Conservation (phyloP, 2,329 filamentous ascomycete species). For the Penicillium brevicompactum region DNA sequence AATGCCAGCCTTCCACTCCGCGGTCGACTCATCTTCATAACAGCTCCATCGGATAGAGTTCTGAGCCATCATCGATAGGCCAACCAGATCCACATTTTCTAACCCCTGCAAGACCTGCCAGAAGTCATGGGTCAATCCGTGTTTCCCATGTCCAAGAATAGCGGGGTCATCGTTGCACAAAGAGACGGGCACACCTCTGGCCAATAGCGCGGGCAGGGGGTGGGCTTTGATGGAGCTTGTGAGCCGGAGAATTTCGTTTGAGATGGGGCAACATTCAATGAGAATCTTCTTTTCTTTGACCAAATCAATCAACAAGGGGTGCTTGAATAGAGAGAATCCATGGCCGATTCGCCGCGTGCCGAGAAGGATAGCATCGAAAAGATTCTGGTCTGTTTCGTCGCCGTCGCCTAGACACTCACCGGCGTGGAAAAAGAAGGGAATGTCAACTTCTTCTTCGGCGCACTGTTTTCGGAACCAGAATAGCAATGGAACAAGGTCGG, state of each 20-base stretch:
- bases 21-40: conserved; percentile 74
- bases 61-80: conserved; percentile 82
- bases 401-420: conserved; percentile 85
- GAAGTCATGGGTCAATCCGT: conserved; percentile 87
- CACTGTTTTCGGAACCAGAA: conserved; percentile 95
- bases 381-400: conserved; percentile 74
- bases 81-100: conserved; percentile 86
- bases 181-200: conserved; percentile 79
- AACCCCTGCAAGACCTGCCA: conserved; percentile 92
- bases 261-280: conserved; percentile 87
- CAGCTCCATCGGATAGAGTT: conserved; percentile 90
- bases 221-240: conserved; percentile 76
- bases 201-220: conserved; percentile 78
- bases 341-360: conserved; percentile 89
- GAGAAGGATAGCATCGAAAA: conserved; percentile 86
- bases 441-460: conserved; percentile 71
- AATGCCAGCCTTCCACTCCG: conserved; percentile 73
- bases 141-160: conserved; percentile 79
- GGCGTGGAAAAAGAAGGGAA: conserved; percentile 96
- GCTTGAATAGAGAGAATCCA: conserved; percentile 85
- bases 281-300: conserved; percentile 86
- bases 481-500: conserved; percentile 76
- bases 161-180: conserved; percentile 91
- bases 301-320: conserved; percentile 84
- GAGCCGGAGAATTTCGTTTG: conserved; percentile 82